phyloP scores from a whole-genome alignment of 2,329 filamentous ascomycete species.

The Talaromyces verruculosus region DNA sequence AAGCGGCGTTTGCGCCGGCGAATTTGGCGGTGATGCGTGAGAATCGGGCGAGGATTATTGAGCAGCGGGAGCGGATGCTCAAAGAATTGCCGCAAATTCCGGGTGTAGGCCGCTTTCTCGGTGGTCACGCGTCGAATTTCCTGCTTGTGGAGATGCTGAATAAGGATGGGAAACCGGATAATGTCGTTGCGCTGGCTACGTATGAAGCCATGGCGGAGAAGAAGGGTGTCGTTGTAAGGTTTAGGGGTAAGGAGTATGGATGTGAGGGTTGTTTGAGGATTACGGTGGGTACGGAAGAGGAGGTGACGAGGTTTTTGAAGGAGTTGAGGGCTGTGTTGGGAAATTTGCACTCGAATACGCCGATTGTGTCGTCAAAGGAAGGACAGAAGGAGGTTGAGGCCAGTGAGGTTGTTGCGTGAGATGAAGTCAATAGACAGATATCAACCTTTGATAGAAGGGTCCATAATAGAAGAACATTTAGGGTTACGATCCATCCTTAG shows the following conservation, averaged over 20 bases:
- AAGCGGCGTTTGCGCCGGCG: slow-evolving; percentile 64
- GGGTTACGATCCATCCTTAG: not conserved
- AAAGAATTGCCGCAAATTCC: slow-evolving; percentile 69
- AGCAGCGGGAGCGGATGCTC: slow-evolving; percentile 75
- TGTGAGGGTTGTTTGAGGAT: slow-evolving; percentile 87
- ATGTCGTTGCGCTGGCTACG: slow-evolving; percentile 71
- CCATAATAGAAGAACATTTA: not conserved
- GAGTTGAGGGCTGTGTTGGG: slow-evolving; percentile 60
- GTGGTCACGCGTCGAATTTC: slow-evolving; percentile 83
- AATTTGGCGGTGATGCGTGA: slow-evolving; percentile 72
- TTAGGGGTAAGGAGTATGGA: slow-evolving; percentile 87
- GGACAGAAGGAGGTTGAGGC: slow-evolving; percentile 53
- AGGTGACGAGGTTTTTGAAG: slow-evolving; percentile 75
- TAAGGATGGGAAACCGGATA: slow-evolving; percentile 69
- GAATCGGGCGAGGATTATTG: slow-evolving; percentile 68
- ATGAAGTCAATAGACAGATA: not conserved
- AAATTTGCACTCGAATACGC: slow-evolving; percentile 47
- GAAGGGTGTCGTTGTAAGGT: slow-evolving; percentile 87
- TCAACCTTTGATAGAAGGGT: not conserved
- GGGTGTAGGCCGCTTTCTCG: slow-evolving; percentile 77
- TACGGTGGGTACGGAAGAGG: slow-evolving; percentile 84
- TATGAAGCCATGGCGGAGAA: slow-evolving; percentile 84
- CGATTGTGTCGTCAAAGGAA: slow-evolving; percentile 33
- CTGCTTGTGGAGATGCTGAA: slow-evolving; percentile 86
- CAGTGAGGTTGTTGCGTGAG: slow-evolving; percentile 25